Evolutionary conservation across 139 green algal species (phyloP), one percentile per base, ranked within the genome.

Genomic region (Micractinium conductrix): DNA sequence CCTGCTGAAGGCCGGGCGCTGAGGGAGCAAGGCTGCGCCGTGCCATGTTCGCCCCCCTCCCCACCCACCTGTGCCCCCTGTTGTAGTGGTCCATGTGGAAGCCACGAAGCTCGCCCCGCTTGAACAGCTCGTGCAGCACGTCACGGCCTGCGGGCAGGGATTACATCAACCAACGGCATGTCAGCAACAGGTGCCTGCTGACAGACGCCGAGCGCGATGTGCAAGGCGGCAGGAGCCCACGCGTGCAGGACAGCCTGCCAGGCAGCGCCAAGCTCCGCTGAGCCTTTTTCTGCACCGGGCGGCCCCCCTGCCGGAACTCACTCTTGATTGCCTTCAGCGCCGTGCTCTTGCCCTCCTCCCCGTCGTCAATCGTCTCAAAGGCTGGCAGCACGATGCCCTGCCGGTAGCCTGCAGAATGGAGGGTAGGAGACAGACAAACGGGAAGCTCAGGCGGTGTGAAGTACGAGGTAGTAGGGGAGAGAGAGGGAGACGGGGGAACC

Each of bases 351-450:
- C 75, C 78, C 55, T 87, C 86, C 21, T 79, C 80, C 8, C 80
- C 86, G 10, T 79, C 80, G 28, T 60, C 71, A 24, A 63, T 33
- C 35, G 75, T 87, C 48, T 87, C 85, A 60, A 90, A 81, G 37
- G 87, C 87, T 1, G 87, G 87, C 68, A 90, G 83, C 65, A 90
- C 87, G 28, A 90, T 80, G 55, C 74, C 74, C 76, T 90, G 79
- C 40, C 65, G 35, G 62, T 82, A 65, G 60, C 55, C 48, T 72
- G 65, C 65, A 38, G 65, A 16, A 16, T 26, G 9, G 10, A n/a
- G n/a, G n/a, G n/a, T n/a, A n/a, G n/a, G n/a, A n/a, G 63, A 71
- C 63, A 42, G 8, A 1, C 63, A 71, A 10, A 26, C 35, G 19
- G 2, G n/a, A 40, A 44, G 65, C 65, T 14, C 33, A 44, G 21